These are phyloP conservation scores for Aureobasidium pullulans DNA, from an alignment of 2,329 filamentous ascomycete genomes.

Conservation along the genomic window DNA sequence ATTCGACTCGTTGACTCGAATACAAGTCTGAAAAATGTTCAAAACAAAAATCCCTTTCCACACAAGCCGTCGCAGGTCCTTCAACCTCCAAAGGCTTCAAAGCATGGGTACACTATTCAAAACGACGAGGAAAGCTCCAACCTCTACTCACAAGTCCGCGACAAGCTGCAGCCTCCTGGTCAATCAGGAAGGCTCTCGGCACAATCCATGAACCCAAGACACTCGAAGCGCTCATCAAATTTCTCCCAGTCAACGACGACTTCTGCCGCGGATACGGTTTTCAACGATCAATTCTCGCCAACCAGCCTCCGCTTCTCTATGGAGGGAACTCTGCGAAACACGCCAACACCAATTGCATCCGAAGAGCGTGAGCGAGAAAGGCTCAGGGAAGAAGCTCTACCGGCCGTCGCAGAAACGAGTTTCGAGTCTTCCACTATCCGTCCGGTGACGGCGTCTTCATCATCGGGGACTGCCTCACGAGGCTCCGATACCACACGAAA, in stretches of 20 bases:
- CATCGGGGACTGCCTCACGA: background rate
- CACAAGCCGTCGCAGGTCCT: slow-evolving; percentile 16
- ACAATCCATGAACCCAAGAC: slow-evolving; percentile 13
- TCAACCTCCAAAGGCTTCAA: slow-evolving; percentile 9
- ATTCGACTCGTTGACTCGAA: slow-evolving; percentile 27
- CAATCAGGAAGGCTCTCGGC: slow-evolving; percentile 18
- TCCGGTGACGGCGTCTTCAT: slow-evolving; percentile 4
- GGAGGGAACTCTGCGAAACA: slow-evolving; percentile 9
- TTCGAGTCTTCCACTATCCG: slow-evolving; percentile 7
- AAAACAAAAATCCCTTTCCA: slow-evolving; percentile 17
- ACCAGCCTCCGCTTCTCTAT: slow-evolving; percentile 14
- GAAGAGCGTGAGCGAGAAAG: slow-evolving; percentile 5
- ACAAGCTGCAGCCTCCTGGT: slow-evolving; percentile 16
- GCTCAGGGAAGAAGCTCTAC: slow-evolving; percentile 9
- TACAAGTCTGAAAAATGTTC: slow-evolving; percentile 14
- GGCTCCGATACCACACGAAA: background rate
- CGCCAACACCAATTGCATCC: background rate
- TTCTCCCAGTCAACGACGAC: slow-evolving; percentile 13
- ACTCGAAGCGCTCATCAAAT: slow-evolving; percentile 4
- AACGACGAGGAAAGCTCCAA: background rate
- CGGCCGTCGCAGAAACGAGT: slow-evolving; percentile 12
- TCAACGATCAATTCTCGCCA: slow-evolving; percentile 16
- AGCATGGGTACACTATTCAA: slow-evolving; percentile 7
- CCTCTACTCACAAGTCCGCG: background rate
- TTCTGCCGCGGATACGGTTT: slow-evolving; percentile 14